These are phyloP conservation scores for Rhizopus delemar DNA, from an alignment of 371 early-diverging fungal genomes.

Conservation along the genomic window DNA sequence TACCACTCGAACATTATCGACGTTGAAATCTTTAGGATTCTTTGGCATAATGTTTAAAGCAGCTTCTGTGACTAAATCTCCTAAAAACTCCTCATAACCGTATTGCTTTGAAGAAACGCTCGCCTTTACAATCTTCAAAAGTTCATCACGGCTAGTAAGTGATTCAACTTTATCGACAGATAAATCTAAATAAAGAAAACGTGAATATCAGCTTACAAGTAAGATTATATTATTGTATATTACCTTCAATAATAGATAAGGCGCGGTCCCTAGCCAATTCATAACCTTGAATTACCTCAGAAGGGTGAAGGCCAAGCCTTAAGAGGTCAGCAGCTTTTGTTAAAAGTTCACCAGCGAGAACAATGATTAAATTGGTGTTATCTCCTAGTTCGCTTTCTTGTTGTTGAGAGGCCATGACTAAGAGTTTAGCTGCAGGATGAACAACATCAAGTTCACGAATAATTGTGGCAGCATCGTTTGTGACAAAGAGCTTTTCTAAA, in stretches of 20 bases:
- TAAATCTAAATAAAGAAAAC: slow-evolving; percentile 52
- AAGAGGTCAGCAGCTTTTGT: slow-evolving; percentile 91
- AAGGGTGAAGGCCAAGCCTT: slow-evolving; percentile 92
- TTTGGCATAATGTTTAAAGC: slow-evolving; percentile 90
- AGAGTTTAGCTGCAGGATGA: slow-evolving; percentile 97
- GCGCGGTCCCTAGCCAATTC: slow-evolving; percentile 88
- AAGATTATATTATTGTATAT: background rate
- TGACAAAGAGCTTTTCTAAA: slow-evolving; percentile 96
- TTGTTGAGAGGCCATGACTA: slow-evolving; percentile 97
- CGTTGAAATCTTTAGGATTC: slow-evolving; percentile 84
- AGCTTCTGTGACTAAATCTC: slow-evolving; percentile 85
- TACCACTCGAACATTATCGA: slow-evolving; percentile 94
- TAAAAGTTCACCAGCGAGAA: slow-evolving; percentile 94
- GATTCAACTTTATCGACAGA: slow-evolving; percentile 66
- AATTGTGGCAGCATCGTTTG: slow-evolving; percentile 99
- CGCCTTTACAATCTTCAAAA: slow-evolving; percentile 73
- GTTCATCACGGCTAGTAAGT: slow-evolving; percentile 55
- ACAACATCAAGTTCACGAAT: slow-evolving; percentile 96
- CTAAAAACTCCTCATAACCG: slow-evolving; percentile 90
- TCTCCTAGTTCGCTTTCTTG: slow-evolving; percentile 98
- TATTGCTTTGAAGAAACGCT: slow-evolving; percentile 91
- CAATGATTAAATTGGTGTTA: slow-evolving; percentile 92
- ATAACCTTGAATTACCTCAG: slow-evolving; percentile 93
- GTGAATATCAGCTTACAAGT: no score
- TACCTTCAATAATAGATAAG: slow-evolving; percentile 80